phyloP scores from a whole-genome alignment of 2,329 filamentous ascomycete genomes.

The Sarocladium kiliense region DNA sequence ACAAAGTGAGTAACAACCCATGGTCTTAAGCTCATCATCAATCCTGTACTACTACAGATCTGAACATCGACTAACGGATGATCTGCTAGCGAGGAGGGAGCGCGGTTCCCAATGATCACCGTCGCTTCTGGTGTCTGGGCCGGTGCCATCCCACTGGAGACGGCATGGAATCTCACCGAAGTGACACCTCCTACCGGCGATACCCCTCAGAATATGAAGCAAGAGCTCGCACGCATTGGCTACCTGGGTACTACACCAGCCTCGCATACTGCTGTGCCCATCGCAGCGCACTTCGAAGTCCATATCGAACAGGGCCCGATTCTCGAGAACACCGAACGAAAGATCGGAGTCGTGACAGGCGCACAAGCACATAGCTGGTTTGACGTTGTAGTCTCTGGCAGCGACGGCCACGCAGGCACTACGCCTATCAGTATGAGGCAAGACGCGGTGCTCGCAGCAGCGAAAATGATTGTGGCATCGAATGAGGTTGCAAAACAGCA shows the following conservation, averaged over 20 bases:
- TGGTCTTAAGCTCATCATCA: too few species aligned
- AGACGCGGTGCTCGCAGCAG: conserved; percentile 27
- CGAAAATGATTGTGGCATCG: conserved; percentile 27
- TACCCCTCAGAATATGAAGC: conserved; percentile 18
- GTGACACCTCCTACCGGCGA: conserved; percentile 29
- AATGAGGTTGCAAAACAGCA: conserved; percentile 21
- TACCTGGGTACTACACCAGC: conserved; percentile 52
- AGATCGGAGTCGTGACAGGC: conserved; percentile 28
- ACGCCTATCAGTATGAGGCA: conserved; percentile 27
- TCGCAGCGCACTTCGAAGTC: conserved; percentile 69
- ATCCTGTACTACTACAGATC: neutral
- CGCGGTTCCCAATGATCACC: conserved; percentile 73
- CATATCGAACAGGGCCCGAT: conserved; percentile 55
- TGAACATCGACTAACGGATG: neutral
- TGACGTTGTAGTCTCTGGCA: conserved; percentile 22
- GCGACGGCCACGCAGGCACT: conserved; percentile 25
- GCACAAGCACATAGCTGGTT: conserved; percentile 28
- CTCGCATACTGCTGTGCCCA: conserved; percentile 34
- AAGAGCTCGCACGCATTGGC: conserved; percentile 62
- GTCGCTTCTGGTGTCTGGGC: conserved; percentile 73
- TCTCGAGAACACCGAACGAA: conserved; percentile 57
- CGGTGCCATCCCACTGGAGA: conserved; percentile 55
- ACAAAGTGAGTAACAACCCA: conserved; percentile 50
- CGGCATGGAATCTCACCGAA: conserved; percentile 60
- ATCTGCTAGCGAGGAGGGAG: conserved; percentile 66